Evolutionary conservation across 768 basidiomycete species (phyloP).

Genomic region (Leucocoprinus birnbaumii): DNA sequence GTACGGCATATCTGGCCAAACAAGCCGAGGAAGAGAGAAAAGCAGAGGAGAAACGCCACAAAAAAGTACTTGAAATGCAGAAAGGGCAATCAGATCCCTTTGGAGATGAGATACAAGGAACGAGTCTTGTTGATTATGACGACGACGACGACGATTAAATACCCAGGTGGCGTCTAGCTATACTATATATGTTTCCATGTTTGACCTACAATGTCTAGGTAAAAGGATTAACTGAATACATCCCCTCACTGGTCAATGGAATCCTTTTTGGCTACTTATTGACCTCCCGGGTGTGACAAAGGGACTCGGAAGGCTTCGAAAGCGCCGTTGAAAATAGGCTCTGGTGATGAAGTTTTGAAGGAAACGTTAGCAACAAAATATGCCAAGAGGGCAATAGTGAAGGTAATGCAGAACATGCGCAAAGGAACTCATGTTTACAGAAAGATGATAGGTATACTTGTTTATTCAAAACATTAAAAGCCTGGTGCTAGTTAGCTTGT

Average conservation of each 20-base stretch:
- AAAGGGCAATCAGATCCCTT: constrained; percentile 66
- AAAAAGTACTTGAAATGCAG: constrained; percentile 51
- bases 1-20: constrained; percentile 71
- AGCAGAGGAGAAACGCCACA: constrained; percentile 65
- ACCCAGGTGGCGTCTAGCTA: neutral
- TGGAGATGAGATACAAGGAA: constrained; percentile 47
- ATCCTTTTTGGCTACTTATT: constrained; percentile 32
- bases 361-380: no score
- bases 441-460: no score
- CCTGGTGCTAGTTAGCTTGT: constrained; percentile 9
- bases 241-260: constrained; percentile 16
- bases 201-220: constrained; percentile 12
- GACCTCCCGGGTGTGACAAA: constrained; percentile 28
- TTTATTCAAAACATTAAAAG: neutral
- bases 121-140: constrained; percentile 51
- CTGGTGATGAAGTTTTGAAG: no score
- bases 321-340: no score
- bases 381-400: no score
- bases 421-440: no score
- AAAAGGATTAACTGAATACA: constrained; percentile 16
- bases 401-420: no score
- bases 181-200: constrained; percentile 21
- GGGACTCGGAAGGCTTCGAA: constrained; percentile 41
- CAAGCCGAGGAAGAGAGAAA: constrained; percentile 69
- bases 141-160: constrained; percentile 43